Base-by-base conservation (phyloP, 1,284 basidiomycete species). In the Marasmius oreades region DNA sequence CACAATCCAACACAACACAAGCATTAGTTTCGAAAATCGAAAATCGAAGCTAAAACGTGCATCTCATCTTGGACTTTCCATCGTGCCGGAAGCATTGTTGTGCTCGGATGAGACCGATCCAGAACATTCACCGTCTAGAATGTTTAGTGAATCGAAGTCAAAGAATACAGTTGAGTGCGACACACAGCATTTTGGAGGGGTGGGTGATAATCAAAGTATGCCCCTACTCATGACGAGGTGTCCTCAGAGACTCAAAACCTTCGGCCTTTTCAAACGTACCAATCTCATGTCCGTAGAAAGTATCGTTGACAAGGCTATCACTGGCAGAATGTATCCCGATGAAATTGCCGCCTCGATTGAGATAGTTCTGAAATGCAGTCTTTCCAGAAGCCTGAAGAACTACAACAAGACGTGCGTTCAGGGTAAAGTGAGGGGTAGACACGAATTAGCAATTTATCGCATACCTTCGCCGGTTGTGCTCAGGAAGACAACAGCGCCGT, bases 401-500 rank as follows among this genome's bases (percentile, higher is more conserved):
- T 82, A 60, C 20, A 14, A 8, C 33, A 18, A 50, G 31, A 18
- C 18, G 12, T 36, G 33, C n/a, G 7, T 11, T n/a, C 34, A 5
- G 36, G 20, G 12, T 55, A 12, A n/a, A n/a, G n/a, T n/a, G 34
- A 24, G 12, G 51, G 22, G 14, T n/a, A 34, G 18, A 33, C 18
- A 20, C 23, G 31, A 18, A 16, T 10, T 22, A n/a, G n/a, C n/a
- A n/a, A n/a, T n/a, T 1, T 10, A 18, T 6, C n/a, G 20, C 66
- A 31, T 52, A 75, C 77, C 86, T 82, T 76, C 77, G n/a, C 88
- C 89, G 1, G 86, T 87, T 26, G 82, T 91, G 59, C 77, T 81
- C 52, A 93, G 69, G 66, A 93, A 93, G 60, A 92, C 67, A 22
- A 93, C 63, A 0, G 79, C 81, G 66, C 91, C 88, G 64, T 85